Evolutionary conservation across 2,329 filamentous ascomycete genomes (phyloP).

Genomic region (Colletotrichum noveboracense): DNA sequence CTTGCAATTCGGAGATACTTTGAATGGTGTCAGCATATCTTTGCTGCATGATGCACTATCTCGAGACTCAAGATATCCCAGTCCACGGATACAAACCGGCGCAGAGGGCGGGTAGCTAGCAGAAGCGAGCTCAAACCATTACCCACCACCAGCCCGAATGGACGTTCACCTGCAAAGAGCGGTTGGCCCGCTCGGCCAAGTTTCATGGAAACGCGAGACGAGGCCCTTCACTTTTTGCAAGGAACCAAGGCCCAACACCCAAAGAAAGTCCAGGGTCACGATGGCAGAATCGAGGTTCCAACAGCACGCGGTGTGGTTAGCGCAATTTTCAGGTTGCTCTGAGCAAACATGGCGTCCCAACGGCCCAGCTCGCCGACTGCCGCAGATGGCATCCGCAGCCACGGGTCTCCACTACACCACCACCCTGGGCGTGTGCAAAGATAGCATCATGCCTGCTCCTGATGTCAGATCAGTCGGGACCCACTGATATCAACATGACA

Average conservation of each 20-base stretch:
- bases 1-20: not conserved
- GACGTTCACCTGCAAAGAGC: not conserved
- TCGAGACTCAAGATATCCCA: not conserved
- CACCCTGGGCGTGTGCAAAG: slow-evolving; percentile 8
- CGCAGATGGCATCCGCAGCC: slow-evolving; percentile 16
- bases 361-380: slow-evolving; percentile 16
- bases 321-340: not conserved
- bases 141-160: not conserved
- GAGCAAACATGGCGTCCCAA: not conserved
- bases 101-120: slow-evolving; percentile 6
- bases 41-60: not conserved
- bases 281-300: not conserved
- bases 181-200: slow-evolving; percentile 10
- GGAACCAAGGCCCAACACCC: not conserved
- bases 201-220: not conserved
- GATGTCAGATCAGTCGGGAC: slow-evolving; percentile 13
- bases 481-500: slow-evolving; percentile 22
- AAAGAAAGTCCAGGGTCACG: not conserved
- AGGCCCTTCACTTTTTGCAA: not conserved
- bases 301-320: not conserved
- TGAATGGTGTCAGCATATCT: not conserved
- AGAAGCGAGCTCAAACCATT: slow-evolving; percentile 11
- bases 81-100: not conserved
- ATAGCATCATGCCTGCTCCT: slow-evolving; percentile 17
- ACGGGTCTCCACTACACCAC: not conserved